Base-by-base conservation (phyloP, 257 asterid species). In the Gentiana straminea region DNA sequence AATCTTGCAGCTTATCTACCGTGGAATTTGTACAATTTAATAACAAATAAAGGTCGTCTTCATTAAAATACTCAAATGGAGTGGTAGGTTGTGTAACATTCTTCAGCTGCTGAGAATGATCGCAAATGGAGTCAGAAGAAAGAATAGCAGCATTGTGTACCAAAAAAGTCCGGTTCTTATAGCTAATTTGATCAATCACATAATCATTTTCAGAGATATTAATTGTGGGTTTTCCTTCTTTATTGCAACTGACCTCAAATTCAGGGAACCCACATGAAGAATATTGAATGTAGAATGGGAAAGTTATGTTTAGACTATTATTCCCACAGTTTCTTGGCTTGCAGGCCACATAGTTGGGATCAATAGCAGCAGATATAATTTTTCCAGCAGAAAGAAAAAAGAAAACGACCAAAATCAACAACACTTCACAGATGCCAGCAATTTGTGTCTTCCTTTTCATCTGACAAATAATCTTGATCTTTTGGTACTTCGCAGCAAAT, bases 211-310 rank as follows among this genome's bases (percentile, higher is more conserved):
- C 81, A 0, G 71, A 8, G 35, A 77, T 13, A 0, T 12, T 57
- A 35, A 80, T 62, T 7, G 64, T 9, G 4, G 93, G 93, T 34
- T 34, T n/a, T 5, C 72, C 77, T 33, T 46, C 46, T 4, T 5
- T 43, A 62, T 63, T 54, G 60, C 96, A 88, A 3, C 13, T 50
- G 33, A 88, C 48, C 12, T 0, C 60, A 57, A 79, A 75, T 8
- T 65, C 78, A 35, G 76, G 74, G 55, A 9, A 68, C 4, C 85
- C 92, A 61, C 96, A 84, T n/a, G n/a, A n/a, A 36, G 71, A 75
- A n/a, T n/a, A n/a, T 45, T 36, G 45, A 41, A 86, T 58, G 35
- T 62, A 64, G 65, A 86, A 86, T 3, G 96, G 96, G 61, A 70
- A 86, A 47, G 73, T 79, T 52, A 86, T 70, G 33, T 2, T 66